A percentile compares a stretch with the other conserved stretches of the same genome.
Conservation (phyloP, 805 yeast species). For the Teunomyces funiuensis region DNA sequence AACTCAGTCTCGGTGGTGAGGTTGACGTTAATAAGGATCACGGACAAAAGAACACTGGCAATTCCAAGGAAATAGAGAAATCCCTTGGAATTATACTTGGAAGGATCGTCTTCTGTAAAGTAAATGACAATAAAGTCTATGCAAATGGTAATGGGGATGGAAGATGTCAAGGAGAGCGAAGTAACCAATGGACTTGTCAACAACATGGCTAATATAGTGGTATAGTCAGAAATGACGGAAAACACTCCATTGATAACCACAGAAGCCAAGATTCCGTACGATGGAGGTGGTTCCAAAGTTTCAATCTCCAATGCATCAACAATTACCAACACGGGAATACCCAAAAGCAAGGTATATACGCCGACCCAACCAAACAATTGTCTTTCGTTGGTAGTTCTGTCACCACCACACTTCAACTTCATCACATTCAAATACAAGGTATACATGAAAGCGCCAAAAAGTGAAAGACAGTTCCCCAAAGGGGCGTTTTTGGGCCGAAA, state of each 20-base stretch:
- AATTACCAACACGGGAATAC: slow-evolving; percentile 38
- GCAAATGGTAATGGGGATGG: slow-evolving; percentile 52
- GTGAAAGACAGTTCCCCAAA: slow-evolving; percentile 47
- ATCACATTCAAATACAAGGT: slow-evolving; percentile 45
- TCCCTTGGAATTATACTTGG: slow-evolving; percentile 20
- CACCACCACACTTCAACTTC: slow-evolving; percentile 46
- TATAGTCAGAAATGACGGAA: slow-evolving; percentile 50
- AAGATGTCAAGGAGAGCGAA: slow-evolving; percentile 50
- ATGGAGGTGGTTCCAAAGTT: slow-evolving; percentile 38
- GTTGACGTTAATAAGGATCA: slow-evolving; percentile 46
- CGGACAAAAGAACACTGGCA: slow-evolving; percentile 45
- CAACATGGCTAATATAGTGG: slow-evolving; percentile 50
- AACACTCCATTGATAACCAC: slow-evolving; percentile 44
- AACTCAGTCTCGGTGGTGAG: slow-evolving; percentile 44
- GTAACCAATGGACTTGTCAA: slow-evolving; percentile 55
- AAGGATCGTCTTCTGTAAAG: slow-evolving; percentile 18
- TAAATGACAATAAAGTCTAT: slow-evolving; percentile 43
- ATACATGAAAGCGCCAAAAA: slow-evolving; percentile 47
- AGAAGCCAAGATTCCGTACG: slow-evolving; percentile 28
- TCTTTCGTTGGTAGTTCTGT: slow-evolving; percentile 46
- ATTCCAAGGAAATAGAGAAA: slow-evolving; percentile 46
- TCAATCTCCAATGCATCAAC: slow-evolving; percentile 42
- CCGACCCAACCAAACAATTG: slow-evolving; percentile 50
- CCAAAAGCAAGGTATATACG: slow-evolving; percentile 35
- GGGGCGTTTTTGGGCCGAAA: slow-evolving; percentile 37